A percentile compares a stretch with the other conserved stretches of the same genome.
phyloP scores from a whole-genome alignment of 139 green algal species.

The Tetradesmus lagerheimii region DNA sequence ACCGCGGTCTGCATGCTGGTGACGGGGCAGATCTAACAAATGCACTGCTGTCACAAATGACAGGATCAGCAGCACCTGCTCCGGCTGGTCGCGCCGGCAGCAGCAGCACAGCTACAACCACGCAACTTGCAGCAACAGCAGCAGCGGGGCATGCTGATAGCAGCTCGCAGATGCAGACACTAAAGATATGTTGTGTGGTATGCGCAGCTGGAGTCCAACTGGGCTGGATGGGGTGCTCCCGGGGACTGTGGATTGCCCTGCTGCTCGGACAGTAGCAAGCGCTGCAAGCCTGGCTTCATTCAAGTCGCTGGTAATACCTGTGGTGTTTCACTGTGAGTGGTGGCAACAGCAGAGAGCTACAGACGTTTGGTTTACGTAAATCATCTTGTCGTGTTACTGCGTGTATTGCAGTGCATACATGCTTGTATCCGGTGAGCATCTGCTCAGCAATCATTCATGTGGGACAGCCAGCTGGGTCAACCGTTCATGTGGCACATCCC shows the following conservation, averaged over 20 bases:
- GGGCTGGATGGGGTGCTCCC: neutral
- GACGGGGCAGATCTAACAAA: neutral
- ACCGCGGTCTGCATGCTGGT: neutral
- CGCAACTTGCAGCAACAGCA: neutral
- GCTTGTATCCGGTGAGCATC: too few species aligned
- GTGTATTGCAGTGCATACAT: too few species aligned
- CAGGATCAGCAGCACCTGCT: too few species aligned
- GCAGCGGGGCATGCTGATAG: neutral
- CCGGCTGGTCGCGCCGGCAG: neutral
- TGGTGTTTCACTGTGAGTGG: slow-evolving; percentile 25
- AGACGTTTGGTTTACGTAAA: too few species aligned
- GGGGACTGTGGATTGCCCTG: neutral
- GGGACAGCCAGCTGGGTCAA: too few species aligned
- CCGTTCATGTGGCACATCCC: too few species aligned
- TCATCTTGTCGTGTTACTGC: too few species aligned
- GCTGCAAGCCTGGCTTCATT: neutral
- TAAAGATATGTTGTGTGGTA: neutral
- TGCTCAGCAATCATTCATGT: too few species aligned
- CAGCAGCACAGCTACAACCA: neutral
- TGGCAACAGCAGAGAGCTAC: too few species aligned
- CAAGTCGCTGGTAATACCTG: neutral
- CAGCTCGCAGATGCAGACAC: neutral
- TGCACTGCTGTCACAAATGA: neutral
- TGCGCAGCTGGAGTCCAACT: neutral
- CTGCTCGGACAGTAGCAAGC: neutral